Base-by-base conservation (phyloP, 768 basidiomycete species). In the Leucocoprinus leucothites region DNA sequence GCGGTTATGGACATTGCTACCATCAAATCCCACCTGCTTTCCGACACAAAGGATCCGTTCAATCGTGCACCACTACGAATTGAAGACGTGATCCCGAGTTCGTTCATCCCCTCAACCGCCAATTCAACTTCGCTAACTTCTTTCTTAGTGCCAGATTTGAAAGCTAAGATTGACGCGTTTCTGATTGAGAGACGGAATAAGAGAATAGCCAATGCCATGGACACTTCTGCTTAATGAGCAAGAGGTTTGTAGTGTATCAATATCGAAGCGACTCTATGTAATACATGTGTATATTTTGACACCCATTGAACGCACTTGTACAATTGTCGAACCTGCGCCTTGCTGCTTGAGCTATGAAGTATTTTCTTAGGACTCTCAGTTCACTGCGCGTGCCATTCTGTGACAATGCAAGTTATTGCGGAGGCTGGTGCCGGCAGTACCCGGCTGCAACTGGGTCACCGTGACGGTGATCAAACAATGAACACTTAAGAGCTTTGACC, bases 11-110 rank as follows among this genome's bases (percentile, higher is more conserved):
- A 99, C 68, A 84, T 91, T 21, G 78, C 89, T 1, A 98, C 95
- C 1, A 98, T 99, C 75, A 96, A 96, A 64, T 89, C 94, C 1
- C 94, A 97, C 68, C 73, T 98, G 34, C 74, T 99, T 18, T 96
- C 94, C 0, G 95, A 97, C 63, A 71, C 86, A 16, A 91, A 85
- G 51, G 97, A 99, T 69, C 97, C 97, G 1, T 99, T 98, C 81
- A 99, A 98, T 70, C 87, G 97, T 25, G 74, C 78, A 31, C 92
- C 96, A 1, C 74, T 97, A 24, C 69, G 75, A 9, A 83, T 94
- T 59, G 89, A 88, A 52, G 89, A 95, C 9, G 86, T 95, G 13
- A 67, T 85, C 56, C 82, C 91, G 24, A 71, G 94, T 93, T 62
- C 60, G 85, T 71, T 7, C 5, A 42, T 19, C 41, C 53, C n/a